Evolutionary conservation across 805 yeast species (phyloP), one percentile per base, ranked within the genome.

Genomic region (Metschnikowia borealis): DNA sequence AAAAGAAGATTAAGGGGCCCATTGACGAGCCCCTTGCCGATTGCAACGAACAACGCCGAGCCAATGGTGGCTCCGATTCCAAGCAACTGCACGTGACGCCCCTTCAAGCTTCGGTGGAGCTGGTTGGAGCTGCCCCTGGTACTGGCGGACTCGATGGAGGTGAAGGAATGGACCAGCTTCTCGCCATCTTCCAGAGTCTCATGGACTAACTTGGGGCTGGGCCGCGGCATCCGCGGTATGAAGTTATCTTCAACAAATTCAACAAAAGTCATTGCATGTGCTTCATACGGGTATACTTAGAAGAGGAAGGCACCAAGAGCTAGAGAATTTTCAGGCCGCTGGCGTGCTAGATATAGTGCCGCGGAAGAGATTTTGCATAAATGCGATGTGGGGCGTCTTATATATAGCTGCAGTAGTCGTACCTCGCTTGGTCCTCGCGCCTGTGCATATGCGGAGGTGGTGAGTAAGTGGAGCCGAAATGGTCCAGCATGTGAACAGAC

Each of bases 31-130:
- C 82, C 86, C 44, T 73, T 67, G 13, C 90, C 90, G 49, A 85
- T 84, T 23, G 88, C 79, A 5, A 86, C 89, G 56, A 87, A 87
- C 6, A 87, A 69, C 7, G 87, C 92, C 1, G 92, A 84, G 37
- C 95, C 95, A 55, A 87, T 85, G 37, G 89, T 84, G 47, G 92
- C 94, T 17, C 92, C 89, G 21, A 88, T 83, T 11, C 89, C 86
- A 53, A 88, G 82, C 47, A 88, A 73, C 60, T 87, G 89, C 23
- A 88, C 82, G 68, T 89, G 96, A 51, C 96, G 73, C 47, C 83
- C 81, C 53, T 75, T 69, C 49, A 87, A 70, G 29, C 75, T 74
- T 42, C 92, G 55, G 43, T 65, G 71, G 15, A 67, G 56, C 7
- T 44, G 54, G 40, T 55, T 55, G 18, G 51, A n/a, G 36, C 51